Evolutionary conservation across 176 grass and related monocot species (phyloP).

Genomic region (Carex pumila): DNA sequence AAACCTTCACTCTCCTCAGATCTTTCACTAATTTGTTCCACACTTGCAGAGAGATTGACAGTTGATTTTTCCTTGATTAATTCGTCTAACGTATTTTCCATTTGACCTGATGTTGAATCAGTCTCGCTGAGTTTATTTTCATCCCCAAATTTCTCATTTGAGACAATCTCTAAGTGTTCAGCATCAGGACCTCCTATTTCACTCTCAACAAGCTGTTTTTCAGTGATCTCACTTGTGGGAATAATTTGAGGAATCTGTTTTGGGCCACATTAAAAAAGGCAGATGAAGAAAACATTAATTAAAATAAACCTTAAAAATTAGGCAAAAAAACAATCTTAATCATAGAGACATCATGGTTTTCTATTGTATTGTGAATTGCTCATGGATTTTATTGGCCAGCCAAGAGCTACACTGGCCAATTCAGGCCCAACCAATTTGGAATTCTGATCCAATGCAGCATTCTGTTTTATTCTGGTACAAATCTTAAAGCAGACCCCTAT

Average conservation of each 20-base stretch:
- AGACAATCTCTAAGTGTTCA: not conserved
- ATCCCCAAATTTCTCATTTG: conserved; percentile 12
- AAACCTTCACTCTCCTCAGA: not conserved
- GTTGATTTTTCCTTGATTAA: not conserved
- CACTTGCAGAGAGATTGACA: not conserved
- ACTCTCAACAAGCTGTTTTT: not conserved
- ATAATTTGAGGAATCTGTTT: conserved; percentile 6
- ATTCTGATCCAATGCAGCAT: too few relatives aligned
- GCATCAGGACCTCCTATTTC: not conserved
- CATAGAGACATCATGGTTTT: not conserved
- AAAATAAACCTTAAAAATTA: not conserved
- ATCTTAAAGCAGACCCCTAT: too few relatives aligned
- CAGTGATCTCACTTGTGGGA: not conserved
- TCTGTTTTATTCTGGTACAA: too few relatives aligned
- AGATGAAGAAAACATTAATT: not conserved
- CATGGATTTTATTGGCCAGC: not conserved
- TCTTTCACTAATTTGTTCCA: not conserved
- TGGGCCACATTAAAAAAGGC: not conserved
- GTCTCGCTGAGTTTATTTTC: not conserved
- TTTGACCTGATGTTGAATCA: not conserved
- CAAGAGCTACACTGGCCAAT: not conserved
- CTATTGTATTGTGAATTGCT: not conserved
- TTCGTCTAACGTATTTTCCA: not conserved
- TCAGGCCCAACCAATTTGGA: not conserved
- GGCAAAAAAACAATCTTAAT: not conserved